These are phyloP conservation scores for Centaurea solstitialis DNA, from an alignment of 129 eudicot genomes.

Conservation along the genomic window DNA sequence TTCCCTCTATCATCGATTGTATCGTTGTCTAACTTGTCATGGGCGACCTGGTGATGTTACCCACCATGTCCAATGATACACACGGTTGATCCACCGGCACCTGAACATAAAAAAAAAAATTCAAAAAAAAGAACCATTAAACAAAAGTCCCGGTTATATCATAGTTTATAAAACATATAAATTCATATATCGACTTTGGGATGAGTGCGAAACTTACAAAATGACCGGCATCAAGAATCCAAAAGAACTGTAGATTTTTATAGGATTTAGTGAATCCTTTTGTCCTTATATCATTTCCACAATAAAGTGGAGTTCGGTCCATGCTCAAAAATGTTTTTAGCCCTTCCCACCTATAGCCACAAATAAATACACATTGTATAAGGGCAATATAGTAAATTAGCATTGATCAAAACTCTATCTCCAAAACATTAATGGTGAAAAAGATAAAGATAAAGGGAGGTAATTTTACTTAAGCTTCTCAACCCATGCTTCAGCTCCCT, in stretches of 20 bases:
- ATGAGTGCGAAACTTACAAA: constrained; percentile 46
- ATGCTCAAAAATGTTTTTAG: constrained; percentile 32
- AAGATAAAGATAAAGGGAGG: neutral
- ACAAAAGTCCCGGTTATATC: neutral
- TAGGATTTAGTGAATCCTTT: constrained; percentile 50
- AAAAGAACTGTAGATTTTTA: constrained; percentile 47
- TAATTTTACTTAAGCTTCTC: constrained; percentile 53
- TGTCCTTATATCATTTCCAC: constrained; percentile 35
- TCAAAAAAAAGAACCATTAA: neutral
- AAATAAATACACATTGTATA: neutral
- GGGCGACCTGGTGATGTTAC: constrained; percentile 46
- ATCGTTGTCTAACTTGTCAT: constrained; percentile 1
- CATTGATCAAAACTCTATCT: neutral
- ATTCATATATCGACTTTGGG: neutral
- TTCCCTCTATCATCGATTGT: neutral
- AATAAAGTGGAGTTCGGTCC: constrained; percentile 42
- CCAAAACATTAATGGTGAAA: neutral
- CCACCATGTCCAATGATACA: constrained; percentile 50
- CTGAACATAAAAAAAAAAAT: constrained; percentile 13
- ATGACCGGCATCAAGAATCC: constrained; percentile 65
- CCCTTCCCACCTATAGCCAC: constrained; percentile 51
- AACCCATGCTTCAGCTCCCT: constrained; percentile 62
- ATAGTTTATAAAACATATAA: neutral
- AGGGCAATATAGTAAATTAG: constrained; percentile 11
- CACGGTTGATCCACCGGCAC: constrained; percentile 56